Conservation (phyloP, 345 rosid genomes). For the Citrus medica region DNA sequence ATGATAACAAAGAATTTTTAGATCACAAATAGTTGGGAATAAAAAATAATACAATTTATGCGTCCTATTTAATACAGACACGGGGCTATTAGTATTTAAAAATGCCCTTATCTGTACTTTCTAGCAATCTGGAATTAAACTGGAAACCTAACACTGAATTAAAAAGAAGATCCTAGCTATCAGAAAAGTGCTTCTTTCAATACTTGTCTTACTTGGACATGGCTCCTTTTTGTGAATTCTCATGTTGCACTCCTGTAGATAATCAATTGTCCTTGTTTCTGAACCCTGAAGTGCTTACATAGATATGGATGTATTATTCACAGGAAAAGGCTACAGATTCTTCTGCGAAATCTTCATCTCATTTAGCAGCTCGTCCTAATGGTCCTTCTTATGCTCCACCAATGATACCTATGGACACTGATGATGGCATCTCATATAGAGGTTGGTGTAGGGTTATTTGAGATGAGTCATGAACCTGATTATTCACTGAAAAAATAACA, state of each 20-base stretch:
- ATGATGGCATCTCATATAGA: conserved; percentile 71
- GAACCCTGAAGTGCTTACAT: conserved; percentile 2
- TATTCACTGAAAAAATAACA: neutral
- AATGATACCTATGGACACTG: conserved; percentile 55
- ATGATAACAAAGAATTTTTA: neutral
- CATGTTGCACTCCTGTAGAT: neutral
- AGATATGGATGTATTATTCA: conserved; percentile 20
- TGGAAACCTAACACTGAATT: neutral
- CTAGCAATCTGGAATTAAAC: neutral
- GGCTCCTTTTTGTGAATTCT: neutral
- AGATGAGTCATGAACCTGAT: neutral
- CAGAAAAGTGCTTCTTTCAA: neutral
- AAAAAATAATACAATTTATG: no score
- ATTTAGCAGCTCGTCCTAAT: conserved; percentile 53
- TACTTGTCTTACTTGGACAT: neutral
- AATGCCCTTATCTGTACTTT: neutral
- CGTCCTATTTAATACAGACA: neutral
- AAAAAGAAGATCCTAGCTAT: neutral
- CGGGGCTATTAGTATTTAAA: neutral
- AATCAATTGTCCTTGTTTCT: neutral
- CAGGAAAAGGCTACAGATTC: conserved; percentile 75
- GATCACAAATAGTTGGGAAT: neutral
- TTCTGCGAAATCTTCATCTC: conserved; percentile 61
- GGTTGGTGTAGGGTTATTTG: conserved; percentile 34
- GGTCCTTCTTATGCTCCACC: conserved; percentile 69